Conservation (phyloP, 306 rosid species). For the Prinsepia uniflora region DNA sequence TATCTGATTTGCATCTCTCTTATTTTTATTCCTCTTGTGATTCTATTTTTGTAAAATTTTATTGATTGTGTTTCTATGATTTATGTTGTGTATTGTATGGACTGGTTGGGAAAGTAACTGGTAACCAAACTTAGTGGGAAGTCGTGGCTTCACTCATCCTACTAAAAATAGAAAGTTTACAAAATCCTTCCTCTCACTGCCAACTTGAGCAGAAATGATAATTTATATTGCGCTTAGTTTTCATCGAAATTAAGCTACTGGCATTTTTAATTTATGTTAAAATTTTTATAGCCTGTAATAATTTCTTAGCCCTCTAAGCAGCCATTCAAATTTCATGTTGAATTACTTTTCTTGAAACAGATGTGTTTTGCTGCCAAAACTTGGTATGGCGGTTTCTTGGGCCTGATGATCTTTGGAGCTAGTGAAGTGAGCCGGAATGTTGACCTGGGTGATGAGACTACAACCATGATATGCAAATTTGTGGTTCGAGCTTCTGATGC, state of each 20-base stretch:
- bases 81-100: neutral
- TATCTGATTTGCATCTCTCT: neutral
- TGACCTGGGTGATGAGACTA: slow-evolving; percentile 95
- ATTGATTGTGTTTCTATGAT: slow-evolving; percentile 8
- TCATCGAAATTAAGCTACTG: neutral
- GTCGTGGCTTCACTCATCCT: neutral
- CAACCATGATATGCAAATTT: slow-evolving; percentile 92
- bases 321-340: neutral
- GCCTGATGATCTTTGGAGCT: slow-evolving; percentile 97
- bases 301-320: neutral
- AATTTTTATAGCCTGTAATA: neutral
- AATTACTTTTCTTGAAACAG: slow-evolving; percentile 32
- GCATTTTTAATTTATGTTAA: neutral
- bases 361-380: slow-evolving; percentile 96
- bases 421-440: slow-evolving; percentile 97
- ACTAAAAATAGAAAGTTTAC: neutral
- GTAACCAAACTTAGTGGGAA: neutral
- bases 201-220: neutral
- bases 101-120: neutral
- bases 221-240: neutral
- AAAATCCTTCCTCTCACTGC: neutral
- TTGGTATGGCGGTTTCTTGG: slow-evolving; percentile 96
- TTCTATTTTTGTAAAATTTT: neutral
- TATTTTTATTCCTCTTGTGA: neutral
- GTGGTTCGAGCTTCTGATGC: slow-evolving; percentile 94